phyloP scores from a whole-genome alignment of 2,329 filamentous ascomycete species.

The Pyrenochaeta sp. region DNA sequence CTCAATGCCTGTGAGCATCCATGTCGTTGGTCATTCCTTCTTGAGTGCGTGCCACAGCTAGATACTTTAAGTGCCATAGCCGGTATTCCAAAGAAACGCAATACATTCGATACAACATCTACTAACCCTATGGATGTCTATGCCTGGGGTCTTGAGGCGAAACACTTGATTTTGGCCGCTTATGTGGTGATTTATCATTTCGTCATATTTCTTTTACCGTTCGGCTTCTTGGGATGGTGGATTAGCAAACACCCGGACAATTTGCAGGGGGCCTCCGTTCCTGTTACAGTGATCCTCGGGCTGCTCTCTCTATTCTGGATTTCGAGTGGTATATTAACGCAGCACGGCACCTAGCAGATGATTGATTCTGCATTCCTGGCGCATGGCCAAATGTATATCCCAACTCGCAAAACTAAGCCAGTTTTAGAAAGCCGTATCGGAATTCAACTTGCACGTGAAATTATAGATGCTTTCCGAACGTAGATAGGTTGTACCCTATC shows the following conservation, averaged over 20 bases:
- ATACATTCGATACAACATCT: not conserved
- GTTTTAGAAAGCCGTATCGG: too few species aligned
- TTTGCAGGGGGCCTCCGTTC: conserved; percentile 6
- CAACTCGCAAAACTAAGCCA: not conserved
- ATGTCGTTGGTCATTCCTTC: conserved; percentile 3
- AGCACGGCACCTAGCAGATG: not conserved
- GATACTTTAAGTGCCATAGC: conserved; percentile 1
- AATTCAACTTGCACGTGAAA: too few species aligned
- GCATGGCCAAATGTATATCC: not conserved
- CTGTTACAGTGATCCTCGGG: conserved; percentile 3
- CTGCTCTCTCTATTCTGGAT: conserved; percentile 6
- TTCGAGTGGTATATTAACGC: conserved; percentile 3
- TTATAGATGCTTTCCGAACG: too few species aligned
- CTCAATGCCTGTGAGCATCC: conserved; percentile 4
- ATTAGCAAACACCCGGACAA: conserved; percentile 2
- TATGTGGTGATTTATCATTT: conserved; percentile 9
- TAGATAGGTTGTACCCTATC: too few species aligned
- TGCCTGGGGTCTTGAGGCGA: conserved; percentile 12
- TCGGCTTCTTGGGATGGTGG: conserved; percentile 9
- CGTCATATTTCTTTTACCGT: conserved; percentile 2
- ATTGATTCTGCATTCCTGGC: not conserved
- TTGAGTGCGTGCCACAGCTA: conserved; percentile 6
- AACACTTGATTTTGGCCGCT: conserved; percentile 2
- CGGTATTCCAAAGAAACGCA: conserved; percentile 7
- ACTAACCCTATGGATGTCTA: conserved; percentile 1